Base-by-base conservation (phyloP, 805 yeast species). In the Ogataea ramenticola region DNA sequence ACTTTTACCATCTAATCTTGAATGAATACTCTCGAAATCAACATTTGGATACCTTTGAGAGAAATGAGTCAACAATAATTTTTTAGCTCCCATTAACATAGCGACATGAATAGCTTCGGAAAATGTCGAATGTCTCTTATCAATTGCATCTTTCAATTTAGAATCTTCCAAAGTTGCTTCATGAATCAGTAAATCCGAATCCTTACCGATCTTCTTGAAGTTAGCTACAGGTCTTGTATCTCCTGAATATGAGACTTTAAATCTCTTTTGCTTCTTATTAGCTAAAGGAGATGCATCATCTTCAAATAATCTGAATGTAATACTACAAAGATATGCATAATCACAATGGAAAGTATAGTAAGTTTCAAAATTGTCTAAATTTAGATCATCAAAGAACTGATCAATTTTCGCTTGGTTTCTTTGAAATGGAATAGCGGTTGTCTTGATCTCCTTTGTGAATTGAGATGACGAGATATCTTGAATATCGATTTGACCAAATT, bases 131-230 rank as follows among this genome's bases (percentile, higher is more conserved):
- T 93, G 99, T 47, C 79, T 77, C 59, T 93, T 93, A 30, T 75
- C 71, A 24, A 75, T 62, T 0, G 99, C 99, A 60, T 89, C 97
- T 43, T 75, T 80, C 7, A 71, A 66, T 39, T 88, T 68, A 29
- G 75, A 86, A 60, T 88, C 86, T 45, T 87, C 96, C 48, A 93
- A 74, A 0, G 99, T 87, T 0, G 97, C 90, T 61, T 93, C 99
- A 61, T 93, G 99, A 40, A 93, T 80, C 46, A 93, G 70, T 40
- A 93, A 60, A 56, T 88, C 91, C 24, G 87, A 76, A 12, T 68
- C 60, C 19, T 57, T 47, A 1, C 96, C 98, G 43, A 86, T 74
- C 2, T 65, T 70, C 2, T 66, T 54, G 62, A 89, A 89, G 40
- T 60, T 64, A 3, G 65, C 56, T 49, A 79, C 81, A 0, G 99